phyloP scores from a whole-genome alignment of 345 rosid species.

The Aquilaria sinensis region DNA sequence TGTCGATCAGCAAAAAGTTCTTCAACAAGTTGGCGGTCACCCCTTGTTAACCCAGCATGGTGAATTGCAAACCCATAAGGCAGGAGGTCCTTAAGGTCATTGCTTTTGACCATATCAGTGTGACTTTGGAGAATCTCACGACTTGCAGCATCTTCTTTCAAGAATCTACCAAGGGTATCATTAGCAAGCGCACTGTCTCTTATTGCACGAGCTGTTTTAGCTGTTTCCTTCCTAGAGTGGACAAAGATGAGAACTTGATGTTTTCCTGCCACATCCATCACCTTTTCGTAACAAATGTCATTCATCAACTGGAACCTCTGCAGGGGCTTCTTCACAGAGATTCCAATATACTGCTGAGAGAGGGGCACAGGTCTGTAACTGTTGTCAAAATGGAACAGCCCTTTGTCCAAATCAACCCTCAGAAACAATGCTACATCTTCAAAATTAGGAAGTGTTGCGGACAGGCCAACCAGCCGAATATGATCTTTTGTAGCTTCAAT shows the following conservation, averaged over 20 bases:
- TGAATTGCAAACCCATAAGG: constrained; percentile 95
- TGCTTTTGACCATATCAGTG: constrained; percentile 57
- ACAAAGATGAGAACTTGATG: constrained; percentile 97
- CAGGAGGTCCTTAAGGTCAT: constrained; percentile 74
- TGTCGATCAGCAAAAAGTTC: constrained; percentile 65
- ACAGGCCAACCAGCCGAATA: constrained; percentile 89
- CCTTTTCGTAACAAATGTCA: constrained; percentile 90
- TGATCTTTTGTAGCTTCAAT: constrained; percentile 89
- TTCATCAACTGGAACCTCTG: constrained; percentile 98
- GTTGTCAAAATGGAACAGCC: constrained; percentile 86
- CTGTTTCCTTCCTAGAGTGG: constrained; percentile 92
- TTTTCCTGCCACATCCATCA: constrained; percentile 83
- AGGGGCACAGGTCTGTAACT: constrained; percentile 97
- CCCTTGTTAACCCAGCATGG: constrained; percentile 93
- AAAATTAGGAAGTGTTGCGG: constrained; percentile 91
- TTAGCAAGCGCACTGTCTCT: constrained; percentile 83
- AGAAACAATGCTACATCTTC: constrained; percentile 92
- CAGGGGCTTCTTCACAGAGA: constrained; percentile 82
- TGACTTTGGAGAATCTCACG: constrained; percentile 76
- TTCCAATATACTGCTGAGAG: constrained; percentile 87
- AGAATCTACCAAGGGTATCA: constrained; percentile 73
- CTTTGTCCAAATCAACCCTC: constrained; percentile 60
- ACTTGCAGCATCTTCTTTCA: constrained; percentile 83
- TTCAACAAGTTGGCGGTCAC: constrained; percentile 84
- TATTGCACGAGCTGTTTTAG: constrained; percentile 84